phyloP scores from a whole-genome alignment of 768 basidiomycete species.

The Podaxis sp. region DNA sequence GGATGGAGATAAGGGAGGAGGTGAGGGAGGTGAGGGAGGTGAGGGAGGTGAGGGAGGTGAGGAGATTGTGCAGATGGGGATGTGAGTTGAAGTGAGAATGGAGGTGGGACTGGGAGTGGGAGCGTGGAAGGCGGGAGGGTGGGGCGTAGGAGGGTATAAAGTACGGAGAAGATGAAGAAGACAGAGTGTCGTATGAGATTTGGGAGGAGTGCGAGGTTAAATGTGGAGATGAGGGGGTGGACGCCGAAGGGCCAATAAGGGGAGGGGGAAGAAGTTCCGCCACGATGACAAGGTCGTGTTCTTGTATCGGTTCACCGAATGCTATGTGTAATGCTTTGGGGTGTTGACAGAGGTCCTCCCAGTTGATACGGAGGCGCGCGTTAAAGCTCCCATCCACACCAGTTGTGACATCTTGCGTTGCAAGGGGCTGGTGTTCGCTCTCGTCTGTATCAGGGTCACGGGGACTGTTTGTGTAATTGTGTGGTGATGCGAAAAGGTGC shows the following conservation, averaged over 20 bases:
- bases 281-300: slow-evolving; percentile 51
- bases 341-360: slow-evolving; percentile 66
- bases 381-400: slow-evolving; percentile 72
- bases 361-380: slow-evolving; percentile 54
- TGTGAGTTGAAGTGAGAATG: slow-evolving; percentile 8
- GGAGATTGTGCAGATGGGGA: slow-evolving; percentile 1
- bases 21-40: slow-evolving; percentile 11
- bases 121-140: not conserved
- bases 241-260: slow-evolving; percentile 8
- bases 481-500: slow-evolving; percentile 48
- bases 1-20: not conserved
- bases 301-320: slow-evolving; percentile 45
- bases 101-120: not conserved
- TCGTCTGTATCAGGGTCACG: slow-evolving; percentile 15
- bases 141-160: not conserved
- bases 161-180: not conserved
- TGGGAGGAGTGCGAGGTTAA: too few relatives aligned
- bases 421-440: slow-evolving; percentile 40
- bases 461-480: slow-evolving; percentile 1
- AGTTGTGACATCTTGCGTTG: slow-evolving; percentile 48
- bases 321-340: slow-evolving; percentile 53
- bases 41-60: slow-evolving; percentile 9
- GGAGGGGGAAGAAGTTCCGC: slow-evolving; percentile 45
- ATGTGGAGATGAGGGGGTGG: not conserved
- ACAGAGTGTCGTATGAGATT: not conserved